Evolutionary conservation across 805 yeast species (phyloP).

Genomic region (Limtongia smithiae): DNA sequence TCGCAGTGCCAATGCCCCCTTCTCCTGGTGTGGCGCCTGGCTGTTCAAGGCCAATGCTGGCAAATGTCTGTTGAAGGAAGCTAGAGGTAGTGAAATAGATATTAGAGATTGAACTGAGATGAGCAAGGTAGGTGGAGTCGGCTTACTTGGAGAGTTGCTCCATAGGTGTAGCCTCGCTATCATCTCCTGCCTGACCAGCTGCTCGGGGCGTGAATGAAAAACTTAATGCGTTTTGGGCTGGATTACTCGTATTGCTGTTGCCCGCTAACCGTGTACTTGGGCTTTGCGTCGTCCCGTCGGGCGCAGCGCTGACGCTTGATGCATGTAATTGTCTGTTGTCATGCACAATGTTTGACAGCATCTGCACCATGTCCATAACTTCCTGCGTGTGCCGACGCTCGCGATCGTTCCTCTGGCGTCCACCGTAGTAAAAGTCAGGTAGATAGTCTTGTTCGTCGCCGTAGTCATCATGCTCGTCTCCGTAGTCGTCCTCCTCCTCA

Average conservation of each 20-base stretch:
- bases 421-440: background rate
- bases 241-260: background rate
- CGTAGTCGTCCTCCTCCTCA: conserved; percentile 10
- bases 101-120: background rate
- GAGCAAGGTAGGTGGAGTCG: background rate
- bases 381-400: conserved; percentile 9
- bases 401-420: background rate
- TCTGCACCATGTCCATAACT: conserved; percentile 12
- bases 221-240: background rate
- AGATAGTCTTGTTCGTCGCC: conserved; percentile 23
- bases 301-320: background rate
- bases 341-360: conserved; percentile 13
- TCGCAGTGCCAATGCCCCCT: background rate
- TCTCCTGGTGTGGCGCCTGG: background rate
- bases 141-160: conserved; percentile 17
- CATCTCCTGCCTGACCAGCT: background rate
- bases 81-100: conserved; percentile 10
- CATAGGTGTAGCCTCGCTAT: conserved; percentile 12
- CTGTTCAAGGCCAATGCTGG: conserved; percentile 5
- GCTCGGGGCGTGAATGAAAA: background rate
- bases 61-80: conserved; percentile 19
- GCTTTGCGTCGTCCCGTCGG: too few relatives aligned
- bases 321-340: background rate
- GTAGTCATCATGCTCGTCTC: conserved; percentile 43
- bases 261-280: too few relatives aligned